phyloP scores from a whole-genome alignment of 306 rosid genomes.

The Castanea mollissima region DNA sequence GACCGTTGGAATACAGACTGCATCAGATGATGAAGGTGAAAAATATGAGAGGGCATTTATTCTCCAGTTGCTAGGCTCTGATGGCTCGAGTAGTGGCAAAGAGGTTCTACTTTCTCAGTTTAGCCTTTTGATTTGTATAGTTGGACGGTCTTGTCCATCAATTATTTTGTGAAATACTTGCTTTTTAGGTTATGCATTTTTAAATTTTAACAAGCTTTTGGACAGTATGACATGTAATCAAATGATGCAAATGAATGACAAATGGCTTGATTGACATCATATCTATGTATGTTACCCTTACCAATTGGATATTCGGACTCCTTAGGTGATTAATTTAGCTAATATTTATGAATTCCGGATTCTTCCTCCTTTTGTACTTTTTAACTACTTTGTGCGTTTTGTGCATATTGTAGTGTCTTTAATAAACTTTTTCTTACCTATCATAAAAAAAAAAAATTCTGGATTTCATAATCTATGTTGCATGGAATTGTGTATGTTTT shows the following conservation, averaged over 20 bases:
- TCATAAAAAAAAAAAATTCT: no score
- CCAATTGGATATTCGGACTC: neutral
- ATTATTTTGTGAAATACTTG: neutral
- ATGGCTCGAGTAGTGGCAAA: conserved; percentile 51
- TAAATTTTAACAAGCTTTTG: neutral
- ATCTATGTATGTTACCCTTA: neutral
- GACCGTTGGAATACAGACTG: conserved; percentile 48
- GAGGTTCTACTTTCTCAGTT: conserved; percentile 59
- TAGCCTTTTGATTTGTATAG: conserved; percentile 4
- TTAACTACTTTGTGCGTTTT: no score
- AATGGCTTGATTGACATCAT: neutral
- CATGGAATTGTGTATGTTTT: neutral
- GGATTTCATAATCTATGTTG: neutral
- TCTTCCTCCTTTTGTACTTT: neutral
- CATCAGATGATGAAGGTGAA: conserved; percentile 69
- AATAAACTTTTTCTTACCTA: no score
- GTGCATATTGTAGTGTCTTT: no score
- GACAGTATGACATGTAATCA: neutral
- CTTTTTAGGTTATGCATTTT: neutral
- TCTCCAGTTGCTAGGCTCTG: conserved; percentile 66
- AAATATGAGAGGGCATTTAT: conserved; percentile 81
- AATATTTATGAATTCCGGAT: neutral
- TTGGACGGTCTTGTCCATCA: neutral
- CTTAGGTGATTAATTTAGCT: neutral
- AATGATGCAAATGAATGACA: neutral